Base-by-base conservation (phyloP, 192 early-diverging fungal species). In the Coemansia sp. region DNA sequence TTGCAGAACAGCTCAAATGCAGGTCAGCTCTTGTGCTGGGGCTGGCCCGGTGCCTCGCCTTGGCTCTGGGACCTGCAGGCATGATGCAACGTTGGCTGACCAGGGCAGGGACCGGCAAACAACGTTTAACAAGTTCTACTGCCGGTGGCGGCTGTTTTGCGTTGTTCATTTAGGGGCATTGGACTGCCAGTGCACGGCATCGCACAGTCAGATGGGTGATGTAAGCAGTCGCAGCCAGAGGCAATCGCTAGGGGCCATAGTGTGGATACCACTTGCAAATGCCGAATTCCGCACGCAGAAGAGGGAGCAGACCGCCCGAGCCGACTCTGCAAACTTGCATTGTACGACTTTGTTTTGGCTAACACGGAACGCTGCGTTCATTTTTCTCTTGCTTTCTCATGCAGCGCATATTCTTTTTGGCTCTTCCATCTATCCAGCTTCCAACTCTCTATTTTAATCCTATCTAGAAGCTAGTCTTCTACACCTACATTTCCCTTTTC, bases 401-500 rank as follows among this genome's bases (percentile, higher is more conserved):
- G 32, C 32, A 35, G 32, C 32, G 32, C 32, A 35, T 35, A 35
- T 63, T 27, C 22, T 29, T 66, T 66, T 39, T 15, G 3, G 22
- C 43, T 22, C 21, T 66, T 37, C 57, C 56, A 58, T 66, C 65
- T 53, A 39, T 66, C 65, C 43, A 39, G 11, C 45, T 43, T 14
- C 6, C 39, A 45, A 38, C 24, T 48, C 17, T 41, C 3, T 32
- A 39, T 7, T 56, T 12, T 32, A 19, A 56, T 32, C 47, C 32
- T 10, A 38, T 49, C 23, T 41, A 61, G 22, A 62, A 52, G 60
- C 29, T 51, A 60, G 12, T n/a, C 23, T 48, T 21, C 22, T 41
- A n/a, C 25, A 35, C 43, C 22, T 29, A 23, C 5, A 24, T 14
- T 14, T 38, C 25, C 19, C 25, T 3, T 21, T 17, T 22, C 1